Percentiles rank a stretch among this genome's conserved stretches.
These are phyloP conservation scores for Podaxis sp. DNA, from an alignment of 768 basidiomycete genomes.

Conservation along the genomic window DNA sequence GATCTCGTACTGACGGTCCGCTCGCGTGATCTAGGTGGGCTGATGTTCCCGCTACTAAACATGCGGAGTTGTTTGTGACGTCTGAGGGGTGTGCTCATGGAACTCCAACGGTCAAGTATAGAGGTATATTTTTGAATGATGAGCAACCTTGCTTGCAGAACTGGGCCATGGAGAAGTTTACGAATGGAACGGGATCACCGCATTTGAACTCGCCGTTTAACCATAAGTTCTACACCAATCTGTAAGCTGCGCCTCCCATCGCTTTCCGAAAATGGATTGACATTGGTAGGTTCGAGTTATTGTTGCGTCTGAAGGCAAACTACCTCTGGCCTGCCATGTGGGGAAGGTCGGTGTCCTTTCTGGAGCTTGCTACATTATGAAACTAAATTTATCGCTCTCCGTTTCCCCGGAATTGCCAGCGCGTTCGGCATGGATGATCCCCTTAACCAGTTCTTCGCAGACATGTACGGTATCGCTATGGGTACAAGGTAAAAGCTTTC, in stretches of 20 bases:
- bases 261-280: not conserved
- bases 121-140: constrained; percentile 73
- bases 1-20: not conserved
- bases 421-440: constrained; percentile 59
- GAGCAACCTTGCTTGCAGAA: constrained; percentile 69
- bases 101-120: constrained; percentile 63
- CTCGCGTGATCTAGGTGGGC: constrained; percentile 53
- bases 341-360: constrained; percentile 31
- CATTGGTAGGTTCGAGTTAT: constrained; percentile 53
- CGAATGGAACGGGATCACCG: constrained; percentile 52
- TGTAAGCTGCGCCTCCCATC: constrained; percentile 31
- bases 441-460: constrained; percentile 58
- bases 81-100: constrained; percentile 51
- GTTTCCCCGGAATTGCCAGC: constrained; percentile 19
- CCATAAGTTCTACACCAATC: constrained; percentile 51
- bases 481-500: constrained; percentile 47
- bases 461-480: constrained; percentile 67
- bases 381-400: not conserved
- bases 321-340: constrained; percentile 65
- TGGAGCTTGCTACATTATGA: not conserved
- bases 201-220: constrained; percentile 60
- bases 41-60: constrained; percentile 59
- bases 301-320: constrained; percentile 65
- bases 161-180: constrained; percentile 70
- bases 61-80: constrained; percentile 45